Evolutionary conservation across 2,329 filamentous ascomycete species (phyloP), one percentile per base, ranked within the genome.

Genomic region (Beauveria sp.): DNA sequence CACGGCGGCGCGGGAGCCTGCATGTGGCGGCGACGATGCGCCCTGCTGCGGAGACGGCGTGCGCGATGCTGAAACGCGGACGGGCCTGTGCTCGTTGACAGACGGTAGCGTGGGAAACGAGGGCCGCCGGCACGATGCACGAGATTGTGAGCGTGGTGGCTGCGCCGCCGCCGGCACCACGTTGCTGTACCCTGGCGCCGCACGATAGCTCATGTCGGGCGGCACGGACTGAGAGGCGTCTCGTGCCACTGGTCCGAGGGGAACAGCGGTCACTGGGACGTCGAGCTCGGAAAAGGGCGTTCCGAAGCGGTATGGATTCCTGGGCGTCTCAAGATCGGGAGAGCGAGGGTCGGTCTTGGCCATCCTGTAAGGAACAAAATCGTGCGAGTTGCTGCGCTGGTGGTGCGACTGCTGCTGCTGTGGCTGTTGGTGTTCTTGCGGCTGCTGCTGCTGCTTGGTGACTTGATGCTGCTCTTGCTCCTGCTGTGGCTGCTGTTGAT

Each of bases 271-370:
- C 62, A 96, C 76, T 0, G 93, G 92, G 14, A 92, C 86, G 71
- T 97, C 93, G 80, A 93, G 88, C 70, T 96, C 92, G 2, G 92
- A 96, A 72, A 92, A 90, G 18, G 92, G 92, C 0, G 91, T 96
- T n/a, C 85, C 88, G 65, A 91, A 87, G 59, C 90, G 86, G 75
- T 92, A 92, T 47, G 88, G 78, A 22, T 79, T 83, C 47, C 62
- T 70, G 0, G 82, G 80, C 3, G 88, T 83, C 64, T 81, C 79
- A 61, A 85, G 75, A 18, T 85, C 84, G 12, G 81, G 80, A 5
- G 82, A 83, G 52, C 77, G 68, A 3, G 82, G 76, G 58, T 80
- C 78, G 2, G 69, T 76, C 65, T 76, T 79, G 16, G 80, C 76
- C 80, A 84, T 84, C 53, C 73, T 75, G 63, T 83, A 80, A 3